Percentiles rank a stretch among this genome's conserved stretches.
Evolutionary conservation across 1,139 yeast species (phyloP).

Genomic region (Suhomyces atakaporum): DNA sequence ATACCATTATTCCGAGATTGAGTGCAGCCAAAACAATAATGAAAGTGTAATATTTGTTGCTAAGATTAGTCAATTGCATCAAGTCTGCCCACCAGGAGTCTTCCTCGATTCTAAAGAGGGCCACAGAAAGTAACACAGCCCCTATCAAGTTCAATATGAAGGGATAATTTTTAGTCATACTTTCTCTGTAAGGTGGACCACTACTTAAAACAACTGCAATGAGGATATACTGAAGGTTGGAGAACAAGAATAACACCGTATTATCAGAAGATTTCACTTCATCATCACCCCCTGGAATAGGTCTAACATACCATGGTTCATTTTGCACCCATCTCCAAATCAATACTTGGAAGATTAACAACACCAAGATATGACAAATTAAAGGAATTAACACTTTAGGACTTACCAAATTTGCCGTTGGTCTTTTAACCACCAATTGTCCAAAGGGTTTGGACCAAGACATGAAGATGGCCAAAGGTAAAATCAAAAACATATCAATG

Average conservation of each 20-base stretch:
- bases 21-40: slow-evolving; percentile 48
- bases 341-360: slow-evolving; percentile 63
- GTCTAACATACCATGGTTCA: slow-evolving; percentile 76
- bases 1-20: slow-evolving; percentile 53
- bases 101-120: slow-evolving; percentile 52
- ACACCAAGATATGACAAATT: slow-evolving; percentile 65
- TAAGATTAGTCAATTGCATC: slow-evolving; percentile 73
- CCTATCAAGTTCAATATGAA: slow-evolving; percentile 62
- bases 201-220: slow-evolving; percentile 80
- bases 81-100: slow-evolving; percentile 59
- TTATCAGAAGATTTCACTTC: slow-evolving; percentile 88
- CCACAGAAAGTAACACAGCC: slow-evolving; percentile 50
- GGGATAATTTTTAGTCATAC: slow-evolving; percentile 67
- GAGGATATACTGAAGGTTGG: slow-evolving; percentile 87
- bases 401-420: slow-evolving; percentile 91
- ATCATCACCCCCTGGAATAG: slow-evolving; percentile 83
- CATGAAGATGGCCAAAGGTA: slow-evolving; percentile 95
- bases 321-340: slow-evolving; percentile 64
- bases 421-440: slow-evolving; percentile 66
- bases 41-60: slow-evolving; percentile 50
- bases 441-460: slow-evolving; percentile 90
- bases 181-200: slow-evolving; percentile 95
- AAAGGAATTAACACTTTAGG: slow-evolving; percentile 83
- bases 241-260: slow-evolving; percentile 74
- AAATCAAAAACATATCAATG: slow-evolving; percentile 84